Conservation (phyloP, 2,329 filamentous ascomycete genomes). For the Aspergillus cejpii region DNA sequence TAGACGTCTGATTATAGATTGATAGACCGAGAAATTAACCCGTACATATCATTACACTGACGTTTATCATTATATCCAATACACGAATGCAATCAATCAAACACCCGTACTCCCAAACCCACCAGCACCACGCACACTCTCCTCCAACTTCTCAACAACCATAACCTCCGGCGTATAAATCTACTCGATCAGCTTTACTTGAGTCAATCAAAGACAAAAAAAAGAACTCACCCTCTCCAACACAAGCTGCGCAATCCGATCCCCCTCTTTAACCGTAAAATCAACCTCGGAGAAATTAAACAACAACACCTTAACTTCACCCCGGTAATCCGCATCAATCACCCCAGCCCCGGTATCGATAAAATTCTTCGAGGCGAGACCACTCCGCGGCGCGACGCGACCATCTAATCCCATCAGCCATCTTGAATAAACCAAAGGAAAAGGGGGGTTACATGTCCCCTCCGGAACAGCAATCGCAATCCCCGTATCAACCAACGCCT, state of each 20-base stretch:
- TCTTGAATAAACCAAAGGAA: background rate
- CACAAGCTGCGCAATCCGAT: slow-evolving; percentile 88
- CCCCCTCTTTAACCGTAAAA: slow-evolving; percentile 74
- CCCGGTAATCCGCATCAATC: slow-evolving; percentile 95
- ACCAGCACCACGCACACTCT: slow-evolving; percentile 82
- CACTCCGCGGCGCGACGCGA: slow-evolving; percentile 82
- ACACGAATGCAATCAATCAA: slow-evolving; percentile 8
- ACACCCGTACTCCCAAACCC: slow-evolving; percentile 83
- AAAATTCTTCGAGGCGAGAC: slow-evolving; percentile 85
- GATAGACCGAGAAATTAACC: background rate
- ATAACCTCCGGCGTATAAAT: slow-evolving; percentile 88
- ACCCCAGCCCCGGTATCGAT: slow-evolving; percentile 95
- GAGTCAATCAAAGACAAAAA: background rate
- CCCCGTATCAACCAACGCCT: slow-evolving; percentile 82
- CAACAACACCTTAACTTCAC: slow-evolving; percentile 85
- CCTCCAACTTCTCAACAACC: slow-evolving; percentile 82
- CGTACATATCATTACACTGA: background rate
- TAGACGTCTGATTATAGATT: background rate
- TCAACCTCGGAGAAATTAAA: slow-evolving; percentile 86
- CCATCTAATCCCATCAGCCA: slow-evolving; percentile 57
- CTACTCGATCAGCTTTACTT: slow-evolving; percentile 25
- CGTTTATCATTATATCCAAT: too few relatives aligned
- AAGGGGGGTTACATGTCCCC: slow-evolving; percentile 62
- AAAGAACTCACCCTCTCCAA: slow-evolving; percentile 61
- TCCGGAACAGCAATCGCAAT: slow-evolving; percentile 84